Conservation (phyloP, 768 basidiomycete genomes). For the Trametes meyenii region DNA sequence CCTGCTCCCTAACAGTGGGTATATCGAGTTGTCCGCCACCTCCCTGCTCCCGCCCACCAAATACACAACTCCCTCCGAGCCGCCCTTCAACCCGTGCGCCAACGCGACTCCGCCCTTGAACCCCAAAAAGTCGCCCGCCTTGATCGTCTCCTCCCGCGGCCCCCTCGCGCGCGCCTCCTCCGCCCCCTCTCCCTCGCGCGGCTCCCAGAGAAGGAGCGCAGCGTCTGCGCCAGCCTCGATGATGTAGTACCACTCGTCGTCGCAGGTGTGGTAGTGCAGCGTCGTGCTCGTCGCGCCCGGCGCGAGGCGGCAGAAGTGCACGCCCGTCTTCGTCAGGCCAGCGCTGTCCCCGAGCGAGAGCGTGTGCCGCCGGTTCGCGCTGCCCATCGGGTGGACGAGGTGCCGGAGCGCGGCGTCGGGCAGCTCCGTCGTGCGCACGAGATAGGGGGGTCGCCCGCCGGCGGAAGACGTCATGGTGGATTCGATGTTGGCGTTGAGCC, state of each 20-base stretch:
- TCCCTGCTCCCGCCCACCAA: conserved; percentile 30
- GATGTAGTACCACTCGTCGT: conserved; percentile 31
- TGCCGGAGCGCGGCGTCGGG: neutral
- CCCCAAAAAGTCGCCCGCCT: conserved; percentile 30
- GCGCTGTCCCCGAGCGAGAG: conserved; percentile 24
- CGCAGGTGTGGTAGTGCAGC: conserved; percentile 26
- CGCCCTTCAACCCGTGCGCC: conserved; percentile 27
- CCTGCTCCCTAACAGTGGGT: conserved; percentile 25
- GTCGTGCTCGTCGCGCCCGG: conserved; percentile 24
- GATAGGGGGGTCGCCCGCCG: conserved; percentile 1
- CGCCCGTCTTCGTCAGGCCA: conserved; percentile 25
- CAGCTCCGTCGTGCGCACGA: conserved; percentile 16
- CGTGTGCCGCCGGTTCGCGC: conserved; percentile 7
- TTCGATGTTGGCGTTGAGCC: too few species aligned
- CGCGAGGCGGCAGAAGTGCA: conserved; percentile 26
- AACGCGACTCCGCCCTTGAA: conserved; percentile 26
- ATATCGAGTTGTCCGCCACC: conserved; percentile 25
- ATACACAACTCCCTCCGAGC: conserved; percentile 28
- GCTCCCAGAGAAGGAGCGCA: conserved; percentile 22
- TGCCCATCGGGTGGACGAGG: conserved; percentile 17
- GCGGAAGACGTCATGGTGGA: conserved; percentile 6
- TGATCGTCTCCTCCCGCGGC: conserved; percentile 24
- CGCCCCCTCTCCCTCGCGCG: neutral
- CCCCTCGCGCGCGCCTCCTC: too few species aligned
- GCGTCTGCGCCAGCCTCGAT: conserved; percentile 24